Evolutionary conservation across 129 eudicot species (phyloP), one percentile per base, ranked within the genome.

Genomic region (Lactuca saligna): DNA sequence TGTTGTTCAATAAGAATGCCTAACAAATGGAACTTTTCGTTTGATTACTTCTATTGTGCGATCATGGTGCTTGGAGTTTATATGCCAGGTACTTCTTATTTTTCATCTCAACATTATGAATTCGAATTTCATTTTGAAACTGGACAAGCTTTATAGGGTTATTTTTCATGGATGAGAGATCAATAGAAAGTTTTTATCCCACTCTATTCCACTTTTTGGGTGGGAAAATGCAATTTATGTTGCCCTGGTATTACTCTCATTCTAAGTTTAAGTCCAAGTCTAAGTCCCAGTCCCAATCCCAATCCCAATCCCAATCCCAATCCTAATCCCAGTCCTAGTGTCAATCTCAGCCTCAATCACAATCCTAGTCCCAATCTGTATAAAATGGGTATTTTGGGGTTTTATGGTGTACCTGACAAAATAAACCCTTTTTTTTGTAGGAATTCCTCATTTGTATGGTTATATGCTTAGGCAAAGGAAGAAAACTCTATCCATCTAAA

Each of bases 381-480:
- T 11, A 46, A 0, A 25, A 25, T 25, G 1, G 1, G 49, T 5
- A 0, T 42, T 42, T 42, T 9, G 49, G 49, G 49, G 0, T 42
- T 42, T 42, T 42, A 55, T 25, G 61, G 2, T 5, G 32, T 57
- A 29, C 6, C 16, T n/a, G 33, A 12, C 13, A 42, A 8, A 57
- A 58, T 13, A 8, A 25, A 13, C 25, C 25, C 6, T 4, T 6
- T 48, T 56, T 49, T 11, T 31, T 82, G 81, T 83, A 85, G 87
- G 90, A 25, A 79, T 80, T 44, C 96, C 96, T 9, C 92, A 84
- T 75, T 53, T 86, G 83, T 89, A 84, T 48, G 74, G 73, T 14
- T 76, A 89, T 61, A 89, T 89, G 96, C 84, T 89, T 71, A 82
- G 82, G 31, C 94, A 89, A 70, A 78, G 96, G 83, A 86, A 86